Conservation (phyloP, 176 grass and related monocot species). For the Carex cristatella region DNA sequence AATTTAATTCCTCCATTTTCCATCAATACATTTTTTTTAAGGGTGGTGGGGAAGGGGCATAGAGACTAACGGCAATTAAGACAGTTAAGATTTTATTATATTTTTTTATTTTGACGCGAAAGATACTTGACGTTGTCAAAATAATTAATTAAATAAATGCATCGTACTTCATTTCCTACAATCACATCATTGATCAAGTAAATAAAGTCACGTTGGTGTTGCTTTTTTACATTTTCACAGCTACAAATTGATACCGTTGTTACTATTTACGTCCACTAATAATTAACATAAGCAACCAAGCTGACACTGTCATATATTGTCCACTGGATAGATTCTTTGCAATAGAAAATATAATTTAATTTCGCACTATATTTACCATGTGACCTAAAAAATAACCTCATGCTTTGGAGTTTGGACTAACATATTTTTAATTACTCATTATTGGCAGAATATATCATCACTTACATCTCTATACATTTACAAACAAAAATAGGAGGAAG, state of each 20-base stretch:
- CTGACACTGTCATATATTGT: slow-evolving; percentile 2
- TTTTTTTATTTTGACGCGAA: not conserved
- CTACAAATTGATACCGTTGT: not conserved
- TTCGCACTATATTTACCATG: not conserved
- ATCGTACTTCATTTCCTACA: not conserved
- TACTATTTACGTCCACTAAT: not conserved
- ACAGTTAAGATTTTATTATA: not conserved
- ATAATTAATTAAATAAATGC: not conserved
- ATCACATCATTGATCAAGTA: not conserved
- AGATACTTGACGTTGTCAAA: not conserved
- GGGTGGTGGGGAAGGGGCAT: not conserved
- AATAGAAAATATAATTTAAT: not conserved
- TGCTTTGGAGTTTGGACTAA: not conserved
- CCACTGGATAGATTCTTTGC: not conserved
- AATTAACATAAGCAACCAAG: not conserved
- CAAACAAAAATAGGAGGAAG: slow-evolving; percentile 19
- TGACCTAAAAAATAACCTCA: not conserved
- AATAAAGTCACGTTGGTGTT: not conserved
- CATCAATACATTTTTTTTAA: not conserved
- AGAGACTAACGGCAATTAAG: not conserved
- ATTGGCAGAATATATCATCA: slow-evolving; percentile 15
- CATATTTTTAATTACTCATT: not conserved
- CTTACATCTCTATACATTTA: slow-evolving; percentile 28
- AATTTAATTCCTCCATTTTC: not conserved
- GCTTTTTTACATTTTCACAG: not conserved